phyloP scores from a whole-genome alignment of 768 basidiomycete species.

The Mycena kentingensis region DNA sequence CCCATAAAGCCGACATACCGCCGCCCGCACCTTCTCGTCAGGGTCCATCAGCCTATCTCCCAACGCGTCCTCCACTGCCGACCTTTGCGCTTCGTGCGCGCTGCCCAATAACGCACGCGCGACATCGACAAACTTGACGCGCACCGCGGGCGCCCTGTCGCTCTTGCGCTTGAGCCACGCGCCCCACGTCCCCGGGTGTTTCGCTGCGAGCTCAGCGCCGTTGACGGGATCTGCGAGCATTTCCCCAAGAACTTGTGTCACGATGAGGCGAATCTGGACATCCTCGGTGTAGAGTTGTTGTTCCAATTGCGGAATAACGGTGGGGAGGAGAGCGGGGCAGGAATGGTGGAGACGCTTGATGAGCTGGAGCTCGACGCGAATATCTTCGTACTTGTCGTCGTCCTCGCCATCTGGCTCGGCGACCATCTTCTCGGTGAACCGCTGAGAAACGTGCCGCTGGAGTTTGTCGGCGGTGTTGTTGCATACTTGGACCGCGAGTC shows the following conservation, averaged over 20 bases:
- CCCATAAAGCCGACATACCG: constrained; percentile 79
- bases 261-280: constrained; percentile 68
- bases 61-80: constrained; percentile 71
- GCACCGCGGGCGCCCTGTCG: constrained; percentile 71
- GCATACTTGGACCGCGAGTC: constrained; percentile 85
- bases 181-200: constrained; percentile 84
- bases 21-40: constrained; percentile 88
- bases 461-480: constrained; percentile 82
- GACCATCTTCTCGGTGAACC: constrained; percentile 90
- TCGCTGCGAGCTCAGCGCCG: constrained; percentile 64
- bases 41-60: constrained; percentile 74
- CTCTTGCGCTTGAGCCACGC: constrained; percentile 78
- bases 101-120: constrained; percentile 60
- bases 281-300: constrained; percentile 85
- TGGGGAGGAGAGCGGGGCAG: constrained; percentile 80
- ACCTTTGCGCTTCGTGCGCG: constrained; percentile 61
- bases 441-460: constrained; percentile 85
- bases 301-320: constrained; percentile 91
- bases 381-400: constrained; percentile 68
- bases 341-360: constrained; percentile 80
- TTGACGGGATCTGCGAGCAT: constrained; percentile 86
- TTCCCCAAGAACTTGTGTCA: constrained; percentile 84
- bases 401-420: constrained; percentile 44
- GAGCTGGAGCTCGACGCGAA: constrained; percentile 79
- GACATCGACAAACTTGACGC: constrained; percentile 79